Evolutionary conservation across 2,329 filamentous ascomycete genomes (phyloP), one percentile per base, ranked within the genome.

Genomic region (Diaporthe citri): DNA sequence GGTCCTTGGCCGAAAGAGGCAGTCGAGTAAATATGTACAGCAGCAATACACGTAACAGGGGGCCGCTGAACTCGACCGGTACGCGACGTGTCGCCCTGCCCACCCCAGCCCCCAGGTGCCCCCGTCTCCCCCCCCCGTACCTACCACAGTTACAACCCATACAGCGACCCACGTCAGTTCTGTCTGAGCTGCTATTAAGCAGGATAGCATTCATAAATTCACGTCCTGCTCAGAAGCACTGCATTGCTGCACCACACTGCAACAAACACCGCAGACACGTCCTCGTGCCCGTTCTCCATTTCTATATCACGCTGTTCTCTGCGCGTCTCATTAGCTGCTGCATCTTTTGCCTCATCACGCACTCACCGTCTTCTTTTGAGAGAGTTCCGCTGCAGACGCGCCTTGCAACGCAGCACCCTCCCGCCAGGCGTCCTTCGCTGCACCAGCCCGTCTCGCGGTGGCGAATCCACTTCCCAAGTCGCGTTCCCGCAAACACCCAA

Each of bases 21-120:
- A 76, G 39, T 69, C 36, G 72, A 75, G 75, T 76, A 72, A 75
- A 76, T 75, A 76, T 67, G 39, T 28, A 62, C 39, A 59, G 56
- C 39, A 59, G 56, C 51, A 70, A 55, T 52, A 36, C 60, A 46
- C 41, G 48, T 59, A 56, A 39, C 66, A 41, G 43, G 73, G 64
- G 64, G 34, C 25, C 17, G 64, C 28, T 67, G 46, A 34, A 52
- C 55, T 67, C 43, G n/a, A 28, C 36, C 62, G 39, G 46, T 36
- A 73, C 74, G 71, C 74, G 74, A 75, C 74, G 59, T 75, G 73
- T 52, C 46, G 60, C n/a, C 66, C 34, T 60, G 36, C 41, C 59
- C 34, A 36, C 39, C 52, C 52, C 52, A 22, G 57, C 57, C 36
- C 57, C 57, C 59, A 31, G 39, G 39, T 34, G n/a, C 39, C 39